Conservation (phyloP, 2,329 filamentous ascomycete species). For the Didymella pomorum region DNA sequence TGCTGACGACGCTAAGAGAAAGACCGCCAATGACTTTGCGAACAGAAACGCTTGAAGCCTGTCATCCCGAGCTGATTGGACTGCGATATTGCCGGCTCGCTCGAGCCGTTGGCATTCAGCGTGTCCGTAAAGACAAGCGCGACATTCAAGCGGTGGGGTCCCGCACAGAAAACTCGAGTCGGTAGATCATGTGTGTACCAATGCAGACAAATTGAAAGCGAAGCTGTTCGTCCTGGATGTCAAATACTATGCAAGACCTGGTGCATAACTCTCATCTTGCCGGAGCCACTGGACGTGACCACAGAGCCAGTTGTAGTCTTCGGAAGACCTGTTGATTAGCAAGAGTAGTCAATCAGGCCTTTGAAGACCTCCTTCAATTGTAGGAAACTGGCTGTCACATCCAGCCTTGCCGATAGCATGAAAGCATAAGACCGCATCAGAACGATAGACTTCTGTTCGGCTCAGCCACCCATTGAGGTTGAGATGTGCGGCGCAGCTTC, state of each 20-base stretch:
- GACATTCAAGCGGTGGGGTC: not conserved
- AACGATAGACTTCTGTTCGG: not conserved
- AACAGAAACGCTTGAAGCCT: not conserved
- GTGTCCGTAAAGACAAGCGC: not conserved
- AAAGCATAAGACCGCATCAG: not conserved
- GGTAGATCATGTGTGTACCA: not conserved
- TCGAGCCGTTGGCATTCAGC: not conserved
- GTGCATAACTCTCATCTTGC: not conserved
- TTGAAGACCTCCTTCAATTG: too few species aligned
- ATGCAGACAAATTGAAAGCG: not conserved
- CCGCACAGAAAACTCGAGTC: not conserved
- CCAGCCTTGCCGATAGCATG: too few species aligned
- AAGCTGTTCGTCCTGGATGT: not conserved
- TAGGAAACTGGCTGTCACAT: too few species aligned
- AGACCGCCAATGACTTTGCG: constrained; percentile 6
- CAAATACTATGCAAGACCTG: not conserved
- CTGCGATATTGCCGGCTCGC: not conserved
- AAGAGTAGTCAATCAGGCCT: too few species aligned
- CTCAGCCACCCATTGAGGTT: not conserved
- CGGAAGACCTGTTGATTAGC: too few species aligned
- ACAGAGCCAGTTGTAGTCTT: too few species aligned
- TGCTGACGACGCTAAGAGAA: constrained; percentile 26
- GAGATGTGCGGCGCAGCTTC: constrained; percentile 2
- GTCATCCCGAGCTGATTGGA: not conserved
- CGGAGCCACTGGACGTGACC: too few species aligned